Conservation (phyloP, 805 yeast species). For the Zygosaccharomyces kombuchaensis region DNA sequence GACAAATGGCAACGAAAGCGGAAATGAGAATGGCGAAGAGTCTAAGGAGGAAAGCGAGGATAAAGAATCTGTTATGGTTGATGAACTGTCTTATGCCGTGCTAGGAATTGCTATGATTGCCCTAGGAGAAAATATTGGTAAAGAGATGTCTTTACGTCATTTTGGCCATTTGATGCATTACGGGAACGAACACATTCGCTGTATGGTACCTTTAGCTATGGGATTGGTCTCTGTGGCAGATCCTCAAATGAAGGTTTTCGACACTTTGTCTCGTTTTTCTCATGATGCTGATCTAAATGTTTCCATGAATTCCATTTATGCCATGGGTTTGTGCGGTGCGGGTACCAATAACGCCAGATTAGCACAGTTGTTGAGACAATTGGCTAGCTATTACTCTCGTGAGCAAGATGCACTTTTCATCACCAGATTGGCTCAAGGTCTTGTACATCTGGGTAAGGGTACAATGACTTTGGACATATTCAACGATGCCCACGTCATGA, state of each 20-base stretch:
- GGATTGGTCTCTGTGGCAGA: slow-evolving; percentile 89
- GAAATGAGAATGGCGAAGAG: slow-evolving; percentile 37
- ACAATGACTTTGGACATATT: slow-evolving; percentile 85
- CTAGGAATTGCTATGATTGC: slow-evolving; percentile 92
- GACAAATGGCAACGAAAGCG: slow-evolving; percentile 41
- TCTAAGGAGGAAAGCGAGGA: slow-evolving; percentile 27
- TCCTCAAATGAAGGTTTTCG: slow-evolving; percentile 96
- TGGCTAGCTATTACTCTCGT: slow-evolving; percentile 87
- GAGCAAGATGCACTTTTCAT: slow-evolving; percentile 87
- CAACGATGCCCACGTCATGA: slow-evolving; percentile 80
- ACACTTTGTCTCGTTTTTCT: slow-evolving; percentile 90
- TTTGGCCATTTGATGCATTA: slow-evolving; percentile 97
- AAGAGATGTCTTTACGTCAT: slow-evolving; percentile 95
- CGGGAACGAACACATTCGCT: slow-evolving; percentile 83
- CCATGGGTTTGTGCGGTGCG: slow-evolving; percentile 98
- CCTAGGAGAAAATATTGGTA: slow-evolving; percentile 97
- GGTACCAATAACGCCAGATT: slow-evolving; percentile 98
- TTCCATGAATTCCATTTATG: slow-evolving; percentile 88
- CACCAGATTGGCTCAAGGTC: slow-evolving; percentile 93
- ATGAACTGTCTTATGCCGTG: slow-evolving; percentile 73
- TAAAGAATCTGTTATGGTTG: slow-evolving; percentile 31
- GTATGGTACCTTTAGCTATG: slow-evolving; percentile 98
- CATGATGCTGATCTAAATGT: slow-evolving; percentile 94
- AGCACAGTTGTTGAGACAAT: slow-evolving; percentile 90
- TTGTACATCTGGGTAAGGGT: slow-evolving; percentile 94